phyloP scores from a whole-genome alignment of 129 eudicot species.

The Ambrosia trifida region DNA sequence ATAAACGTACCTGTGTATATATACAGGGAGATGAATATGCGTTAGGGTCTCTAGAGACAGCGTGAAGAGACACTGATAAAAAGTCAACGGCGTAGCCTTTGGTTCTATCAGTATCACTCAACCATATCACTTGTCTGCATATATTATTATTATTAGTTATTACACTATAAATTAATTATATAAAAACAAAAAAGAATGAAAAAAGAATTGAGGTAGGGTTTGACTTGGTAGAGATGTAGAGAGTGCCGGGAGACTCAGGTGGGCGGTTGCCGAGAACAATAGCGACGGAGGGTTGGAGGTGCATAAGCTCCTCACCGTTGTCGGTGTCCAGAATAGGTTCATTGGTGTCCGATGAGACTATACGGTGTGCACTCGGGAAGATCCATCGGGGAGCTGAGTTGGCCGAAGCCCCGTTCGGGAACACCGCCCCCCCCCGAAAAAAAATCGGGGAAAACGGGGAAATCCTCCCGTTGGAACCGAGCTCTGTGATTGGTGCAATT shows the following conservation, averaged over 20 bases:
- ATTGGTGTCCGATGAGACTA: constrained; percentile 38
- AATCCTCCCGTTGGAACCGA: too few species aligned
- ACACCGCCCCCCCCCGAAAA: too few species aligned
- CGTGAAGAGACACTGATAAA: constrained; percentile 79
- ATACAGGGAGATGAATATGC: constrained; percentile 78
- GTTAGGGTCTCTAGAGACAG: constrained; percentile 77
- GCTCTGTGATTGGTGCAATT: too few species aligned
- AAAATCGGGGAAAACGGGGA: too few species aligned
- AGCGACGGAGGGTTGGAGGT: constrained; percentile 59
- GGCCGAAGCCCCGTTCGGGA: too few species aligned
- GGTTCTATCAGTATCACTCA: constrained; percentile 66
- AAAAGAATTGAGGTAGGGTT: background rate
- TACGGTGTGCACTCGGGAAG: too few species aligned
- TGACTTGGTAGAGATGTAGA: constrained; percentile 78
- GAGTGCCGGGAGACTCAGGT: constrained; percentile 72
- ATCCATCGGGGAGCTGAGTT: too few species aligned
- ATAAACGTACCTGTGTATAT: constrained; percentile 69
- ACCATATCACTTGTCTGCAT: constrained; percentile 75
- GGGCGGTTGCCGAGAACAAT: constrained; percentile 70
- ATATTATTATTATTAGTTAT: background rate
- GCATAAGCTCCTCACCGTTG: constrained; percentile 71
- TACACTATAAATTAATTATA: background rate
- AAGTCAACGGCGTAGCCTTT: constrained; percentile 82
- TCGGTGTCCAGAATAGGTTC: constrained; percentile 50
- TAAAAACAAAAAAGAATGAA: background rate